phyloP scores from a whole-genome alignment of 768 basidiomycete species.

The Scleroderma bovista region DNA sequence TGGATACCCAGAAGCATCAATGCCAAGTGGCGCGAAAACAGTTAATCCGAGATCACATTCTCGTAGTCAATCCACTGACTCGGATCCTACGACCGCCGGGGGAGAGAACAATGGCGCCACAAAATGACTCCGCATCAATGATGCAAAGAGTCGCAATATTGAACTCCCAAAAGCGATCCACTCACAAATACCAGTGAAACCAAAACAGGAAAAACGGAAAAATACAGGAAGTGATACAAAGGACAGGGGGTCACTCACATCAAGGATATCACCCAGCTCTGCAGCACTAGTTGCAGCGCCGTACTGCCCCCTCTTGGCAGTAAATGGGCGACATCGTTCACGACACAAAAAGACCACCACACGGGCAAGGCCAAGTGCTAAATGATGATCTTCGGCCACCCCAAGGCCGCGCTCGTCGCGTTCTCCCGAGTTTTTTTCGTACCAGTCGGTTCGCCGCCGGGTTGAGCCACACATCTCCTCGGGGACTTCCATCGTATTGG shows the following conservation, averaged over 20 bases:
- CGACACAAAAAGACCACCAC: slow-evolving; percentile 21
- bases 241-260: slow-evolving; percentile 20
- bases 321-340: slow-evolving; percentile 11
- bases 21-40: neutral
- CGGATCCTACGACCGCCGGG: neutral
- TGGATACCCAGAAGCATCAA: neutral
- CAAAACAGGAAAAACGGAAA: neutral
- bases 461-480: neutral
- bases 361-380: slow-evolving; percentile 18
- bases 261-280: slow-evolving; percentile 27
- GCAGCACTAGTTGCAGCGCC: slow-evolving; percentile 22
- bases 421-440: neutral
- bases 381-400: slow-evolving; percentile 4
- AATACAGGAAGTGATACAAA: neutral
- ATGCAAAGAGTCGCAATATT: neutral
- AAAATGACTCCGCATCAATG: neutral
- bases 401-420: neutral
- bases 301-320: slow-evolving; percentile 1
- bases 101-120: neutral
- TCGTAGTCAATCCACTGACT: neutral
- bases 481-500: neutral
- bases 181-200: neutral
- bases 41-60: neutral
- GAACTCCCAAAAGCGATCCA: neutral
- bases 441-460: neutral